phyloP scores from a whole-genome alignment of 768 basidiomycete species.

The Trametes cinnabarina region DNA sequence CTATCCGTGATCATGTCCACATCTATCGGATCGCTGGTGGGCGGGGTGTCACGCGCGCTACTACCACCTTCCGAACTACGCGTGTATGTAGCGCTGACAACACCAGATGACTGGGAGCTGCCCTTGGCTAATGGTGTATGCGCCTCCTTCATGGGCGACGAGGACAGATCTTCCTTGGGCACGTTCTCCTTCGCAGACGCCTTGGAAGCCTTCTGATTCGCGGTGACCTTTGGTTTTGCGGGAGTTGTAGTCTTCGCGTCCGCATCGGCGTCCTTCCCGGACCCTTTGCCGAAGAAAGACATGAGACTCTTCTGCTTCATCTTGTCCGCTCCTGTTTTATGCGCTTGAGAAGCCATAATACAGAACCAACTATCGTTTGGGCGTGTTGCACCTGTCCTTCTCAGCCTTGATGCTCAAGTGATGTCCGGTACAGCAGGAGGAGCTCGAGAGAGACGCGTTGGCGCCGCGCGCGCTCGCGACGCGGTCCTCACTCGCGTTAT shows the following conservation, averaged over 20 bases:
- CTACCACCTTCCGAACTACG: slow-evolving; percentile 48
- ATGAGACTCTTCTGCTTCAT: slow-evolving; percentile 74
- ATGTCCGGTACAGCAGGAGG: not conserved
- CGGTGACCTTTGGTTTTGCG: slow-evolving; percentile 7
- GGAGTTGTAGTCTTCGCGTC: slow-evolving; percentile 2
- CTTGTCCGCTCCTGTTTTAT: slow-evolving; percentile 12
- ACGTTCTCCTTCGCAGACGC: slow-evolving; percentile 17
- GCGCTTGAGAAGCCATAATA: slow-evolving; percentile 3
- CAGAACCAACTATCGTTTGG: too few relatives aligned
- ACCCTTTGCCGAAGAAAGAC: slow-evolving; percentile 53
- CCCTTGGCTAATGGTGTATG: slow-evolving; percentile 21
- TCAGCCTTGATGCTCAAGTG: too few relatives aligned
- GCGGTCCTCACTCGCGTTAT: slow-evolving; percentile 15
- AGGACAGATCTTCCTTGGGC: slow-evolving; percentile 6
- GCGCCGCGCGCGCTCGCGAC: slow-evolving; percentile 1
- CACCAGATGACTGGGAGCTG: slow-evolving; percentile 38
- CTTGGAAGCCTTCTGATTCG: slow-evolving; percentile 3
- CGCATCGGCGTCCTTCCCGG: slow-evolving; percentile 2
- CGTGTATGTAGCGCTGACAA: slow-evolving; percentile 35
- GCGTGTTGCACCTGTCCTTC: too few relatives aligned
- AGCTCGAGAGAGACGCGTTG: slow-evolving; percentile 1
- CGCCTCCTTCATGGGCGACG: slow-evolving; percentile 20
- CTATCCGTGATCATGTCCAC: slow-evolving; percentile 65
- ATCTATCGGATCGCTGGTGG: slow-evolving; percentile 76
- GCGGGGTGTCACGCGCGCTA: slow-evolving; percentile 59